Percentiles rank a stretch among this genome's conserved stretches.
phyloP scores from a whole-genome alignment of 257 asterid species.

The Solanum lignicaule region DNA sequence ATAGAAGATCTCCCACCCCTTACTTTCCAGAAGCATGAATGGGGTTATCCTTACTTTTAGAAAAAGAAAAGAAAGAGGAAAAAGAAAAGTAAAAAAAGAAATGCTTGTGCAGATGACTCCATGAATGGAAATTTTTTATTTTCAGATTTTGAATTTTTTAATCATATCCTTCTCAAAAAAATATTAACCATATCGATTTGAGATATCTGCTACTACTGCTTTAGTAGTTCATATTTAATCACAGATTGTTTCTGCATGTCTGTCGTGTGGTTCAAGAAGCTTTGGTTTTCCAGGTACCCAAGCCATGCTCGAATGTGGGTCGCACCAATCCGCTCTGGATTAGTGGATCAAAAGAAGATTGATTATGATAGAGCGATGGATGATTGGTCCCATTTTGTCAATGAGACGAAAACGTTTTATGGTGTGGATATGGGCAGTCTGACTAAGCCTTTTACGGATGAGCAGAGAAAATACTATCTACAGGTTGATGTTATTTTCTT shows the following conservation, averaged over 20 bases:
- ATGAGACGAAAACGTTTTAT: slow-evolving; percentile 51
- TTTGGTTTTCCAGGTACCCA: slow-evolving; percentile 65
- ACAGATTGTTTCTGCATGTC: background rate
- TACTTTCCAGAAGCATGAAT: background rate
- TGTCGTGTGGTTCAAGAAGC: background rate
- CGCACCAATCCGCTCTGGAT: slow-evolving; percentile 71
- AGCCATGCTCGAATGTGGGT: slow-evolving; percentile 98
- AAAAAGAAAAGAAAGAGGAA: background rate
- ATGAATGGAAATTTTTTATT: background rate
- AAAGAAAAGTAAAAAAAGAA: background rate
- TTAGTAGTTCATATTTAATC: background rate
- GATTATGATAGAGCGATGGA: slow-evolving; percentile 61
- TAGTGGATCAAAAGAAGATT: slow-evolving; percentile 53
- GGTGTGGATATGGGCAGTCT: slow-evolving; percentile 88
- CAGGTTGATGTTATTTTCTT: slow-evolving; percentile 38
- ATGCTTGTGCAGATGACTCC: background rate
- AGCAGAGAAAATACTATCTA: slow-evolving; percentile 72
- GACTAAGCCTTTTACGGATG: slow-evolving; percentile 58
- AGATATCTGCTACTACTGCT: background rate
- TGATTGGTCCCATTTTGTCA: slow-evolving; percentile 64
- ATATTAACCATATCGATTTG: background rate
- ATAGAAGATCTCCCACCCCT: background rate
- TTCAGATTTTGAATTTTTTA: background rate
- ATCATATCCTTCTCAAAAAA: background rate
- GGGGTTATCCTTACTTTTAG: background rate